These are phyloP conservation scores for Plasmopara muralis DNA, from an alignment of 352 stramenopile genomes.

Conservation along the genomic window DNA sequence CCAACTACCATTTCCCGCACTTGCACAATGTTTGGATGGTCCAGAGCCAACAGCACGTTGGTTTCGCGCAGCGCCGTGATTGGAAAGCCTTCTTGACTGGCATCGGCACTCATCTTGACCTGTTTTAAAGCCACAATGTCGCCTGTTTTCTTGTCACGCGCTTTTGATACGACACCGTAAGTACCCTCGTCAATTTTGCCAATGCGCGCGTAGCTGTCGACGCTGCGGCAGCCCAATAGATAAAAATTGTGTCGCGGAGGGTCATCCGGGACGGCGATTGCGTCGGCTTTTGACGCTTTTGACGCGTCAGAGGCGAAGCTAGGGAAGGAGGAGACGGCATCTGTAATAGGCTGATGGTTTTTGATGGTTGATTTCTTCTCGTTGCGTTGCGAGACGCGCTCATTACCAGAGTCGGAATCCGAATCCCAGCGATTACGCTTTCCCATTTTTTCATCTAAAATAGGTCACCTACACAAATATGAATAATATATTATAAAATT, in stretches of 20 bases:
- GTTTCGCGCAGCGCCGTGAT: slow-evolving; percentile 81
- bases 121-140: slow-evolving; percentile 93
- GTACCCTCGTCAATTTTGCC: slow-evolving; percentile 94
- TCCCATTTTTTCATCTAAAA: slow-evolving; percentile 6
- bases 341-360: background rate
- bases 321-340: slow-evolving; percentile 5
- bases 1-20: slow-evolving; percentile 87
- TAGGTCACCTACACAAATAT: background rate
- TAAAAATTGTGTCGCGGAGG: slow-evolving; percentile 60
- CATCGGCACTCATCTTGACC: slow-evolving; percentile 74
- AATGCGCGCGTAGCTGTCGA: slow-evolving; percentile 93
- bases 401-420: slow-evolving; percentile 48
- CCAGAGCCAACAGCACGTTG: slow-evolving; percentile 74
- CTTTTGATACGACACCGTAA: slow-evolving; percentile 96
- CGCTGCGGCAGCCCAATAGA: slow-evolving; percentile 86
- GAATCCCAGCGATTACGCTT: slow-evolving; percentile 73
- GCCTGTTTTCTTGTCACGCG: slow-evolving; percentile 80
- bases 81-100: slow-evolving; percentile 78
- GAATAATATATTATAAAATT: no score
- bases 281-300: slow-evolving; percentile 2
- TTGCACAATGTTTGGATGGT: slow-evolving; percentile 84
- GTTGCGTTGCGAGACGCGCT: slow-evolving; percentile 12
- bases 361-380: background rate
- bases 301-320: background rate
- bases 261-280: slow-evolving; percentile 5